phyloP scores from a whole-genome alignment of 306 rosid species.

The Fagus crenata region DNA sequence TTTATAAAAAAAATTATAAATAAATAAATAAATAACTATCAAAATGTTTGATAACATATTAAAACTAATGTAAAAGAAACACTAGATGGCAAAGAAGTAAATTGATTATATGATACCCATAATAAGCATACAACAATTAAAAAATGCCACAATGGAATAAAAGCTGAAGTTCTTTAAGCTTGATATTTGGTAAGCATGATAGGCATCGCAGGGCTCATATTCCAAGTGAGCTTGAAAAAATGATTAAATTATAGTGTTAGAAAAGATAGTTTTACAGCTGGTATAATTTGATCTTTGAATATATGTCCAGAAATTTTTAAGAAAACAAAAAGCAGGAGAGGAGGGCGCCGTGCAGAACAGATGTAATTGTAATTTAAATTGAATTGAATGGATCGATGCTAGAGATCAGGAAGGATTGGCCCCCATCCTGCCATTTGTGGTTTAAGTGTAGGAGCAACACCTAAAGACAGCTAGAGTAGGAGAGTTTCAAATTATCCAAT shows the following conservation, averaged over 20 bases:
- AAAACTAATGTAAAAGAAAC: no score
- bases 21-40: no score
- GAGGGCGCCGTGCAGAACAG: neutral
- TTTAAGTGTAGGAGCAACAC: neutral
- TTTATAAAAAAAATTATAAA: no score
- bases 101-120: no score
- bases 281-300: no score
- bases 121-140: no score
- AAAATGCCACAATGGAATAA: no score
- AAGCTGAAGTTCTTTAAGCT: no score
- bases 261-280: no score
- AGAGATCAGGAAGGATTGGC: constrained; percentile 8
- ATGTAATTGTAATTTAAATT: neutral
- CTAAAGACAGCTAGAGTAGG: neutral
- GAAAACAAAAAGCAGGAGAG: neutral
- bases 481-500: neutral
- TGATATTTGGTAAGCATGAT: neutral
- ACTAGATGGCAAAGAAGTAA: no score
- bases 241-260: neutral
- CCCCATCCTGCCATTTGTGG: neutral
- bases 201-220: neutral
- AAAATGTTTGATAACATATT: no score
- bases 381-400: constrained; percentile 7
- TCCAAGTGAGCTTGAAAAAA: neutral
- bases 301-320: no score